A percentile compares a stretch with the other conserved stretches of the same genome.
Evolutionary conservation across 108 stramenopile species (phyloP).

Genomic region (Stephanodiscus triporus): DNA sequence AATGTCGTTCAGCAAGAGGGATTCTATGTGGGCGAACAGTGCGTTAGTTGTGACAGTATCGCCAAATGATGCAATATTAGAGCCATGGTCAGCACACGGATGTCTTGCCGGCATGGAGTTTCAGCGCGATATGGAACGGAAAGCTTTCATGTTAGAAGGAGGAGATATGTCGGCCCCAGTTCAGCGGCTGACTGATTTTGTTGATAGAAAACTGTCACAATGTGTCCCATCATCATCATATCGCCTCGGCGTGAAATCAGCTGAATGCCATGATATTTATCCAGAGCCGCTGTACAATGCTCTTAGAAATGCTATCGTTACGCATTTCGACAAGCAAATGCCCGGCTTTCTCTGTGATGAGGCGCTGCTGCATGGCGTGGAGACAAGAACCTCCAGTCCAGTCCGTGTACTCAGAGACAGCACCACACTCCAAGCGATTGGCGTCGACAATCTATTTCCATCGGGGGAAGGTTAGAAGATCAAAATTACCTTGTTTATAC

Average conservation of each 20-base stretch:
- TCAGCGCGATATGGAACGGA: conserved; percentile 88
- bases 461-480: conserved; percentile 73
- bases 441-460: conserved; percentile 75
- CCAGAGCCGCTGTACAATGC: conserved; percentile 79
- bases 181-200: conserved; percentile 91
- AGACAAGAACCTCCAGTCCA: conserved; percentile 93
- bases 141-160: conserved; percentile 78
- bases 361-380: conserved; percentile 92
- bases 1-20: conserved; percentile 92
- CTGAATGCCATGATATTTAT: conserved; percentile 89
- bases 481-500: background rate
- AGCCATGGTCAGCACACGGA: conserved; percentile 64
- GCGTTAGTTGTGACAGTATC: conserved; percentile 92
- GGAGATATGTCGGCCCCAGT: conserved; percentile 89
- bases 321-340: conserved; percentile 84
- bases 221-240: conserved; percentile 87
- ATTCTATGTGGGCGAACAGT: conserved; percentile 90
- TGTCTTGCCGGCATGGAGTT: conserved; percentile 77
- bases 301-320: conserved; percentile 68
- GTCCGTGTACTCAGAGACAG: conserved; percentile 77
- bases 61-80: conserved; percentile 80
- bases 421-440: conserved; percentile 68
- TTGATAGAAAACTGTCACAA: conserved; percentile 55
- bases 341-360: conserved; percentile 55
- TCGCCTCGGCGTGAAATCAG: conserved; percentile 86